Base-by-base conservation (phyloP, 208 protist genomes). In the Trypanosomatidae sp. region DNA sequence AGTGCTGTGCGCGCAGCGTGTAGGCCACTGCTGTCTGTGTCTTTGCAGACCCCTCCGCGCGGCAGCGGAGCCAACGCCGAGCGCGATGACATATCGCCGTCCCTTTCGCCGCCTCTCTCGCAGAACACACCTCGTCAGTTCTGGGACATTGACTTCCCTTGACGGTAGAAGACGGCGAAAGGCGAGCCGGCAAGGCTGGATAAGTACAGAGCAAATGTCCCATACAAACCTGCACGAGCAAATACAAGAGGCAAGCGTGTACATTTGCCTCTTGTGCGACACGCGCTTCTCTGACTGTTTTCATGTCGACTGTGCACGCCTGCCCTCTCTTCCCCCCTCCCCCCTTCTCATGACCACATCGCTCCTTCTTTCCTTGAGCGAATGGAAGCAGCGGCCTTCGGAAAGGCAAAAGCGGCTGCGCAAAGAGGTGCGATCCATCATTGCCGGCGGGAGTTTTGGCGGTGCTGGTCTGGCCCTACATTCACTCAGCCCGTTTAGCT, bases 121-220 rank as follows among this genome's bases (percentile, higher is more conserved):
- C 75, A 66, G 53, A 36, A 71, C 59, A 95, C 91, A 12, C 91
- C 91, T 9, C 67, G 81, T 17, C 69, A 84, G 58, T 95, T 88
- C 72, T 95, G 91, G 91, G 88, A 92, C 58, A 92, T 91, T 46
- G 66, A 50, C 8, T 93, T 95, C 56, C 74, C 83, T 53, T 77
- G 50, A 50, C 25, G 1, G 13, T 4, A 0, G 25, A 62, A 39
- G 6, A 25, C 0, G 30, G 30, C 4, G 66, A 12, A 13, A 33
- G 66, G 33, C 3, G 30, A 43, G 30, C 9, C 15, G 12, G 13
- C 64, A 9, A 55, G n/a, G 44, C 4, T 9, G 7, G 13, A n/a
- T 7, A 44, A 47, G 9, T 39, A 25, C 36, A 5, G 17, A 22
- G 33, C 39, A 3, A 36, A 62, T 41, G 33, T 5, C 4, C 25